Conservation (phyloP, 1,139 yeast genomes). For the Ogataea hybrid region DNA sequence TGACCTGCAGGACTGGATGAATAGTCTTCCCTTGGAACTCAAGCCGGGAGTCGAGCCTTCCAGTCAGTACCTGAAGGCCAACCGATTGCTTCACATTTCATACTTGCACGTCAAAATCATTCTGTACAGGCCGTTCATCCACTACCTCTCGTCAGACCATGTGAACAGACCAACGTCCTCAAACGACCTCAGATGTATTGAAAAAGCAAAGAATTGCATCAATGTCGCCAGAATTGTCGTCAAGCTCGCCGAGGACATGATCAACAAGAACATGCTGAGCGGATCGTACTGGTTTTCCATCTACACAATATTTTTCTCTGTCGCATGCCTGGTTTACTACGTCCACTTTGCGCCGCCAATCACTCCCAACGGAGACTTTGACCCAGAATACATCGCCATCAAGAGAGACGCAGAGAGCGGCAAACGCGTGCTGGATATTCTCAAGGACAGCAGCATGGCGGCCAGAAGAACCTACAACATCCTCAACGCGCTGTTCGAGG, state of each 20-base stretch:
- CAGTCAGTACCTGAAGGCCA: constrained; percentile 68
- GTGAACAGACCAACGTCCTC: constrained; percentile 19
- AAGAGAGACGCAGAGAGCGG: constrained; percentile 81
- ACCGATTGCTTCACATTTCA: constrained; percentile 71
- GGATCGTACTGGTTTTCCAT: constrained; percentile 95
- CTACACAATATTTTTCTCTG: constrained; percentile 88
- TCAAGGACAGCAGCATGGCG: constrained; percentile 74
- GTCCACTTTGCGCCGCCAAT: constrained; percentile 64
- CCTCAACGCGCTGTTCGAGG: constrained; percentile 77
- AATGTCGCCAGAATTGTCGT: constrained; percentile 84
- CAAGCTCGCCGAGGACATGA: constrained; percentile 79
- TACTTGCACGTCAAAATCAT: constrained; percentile 83
- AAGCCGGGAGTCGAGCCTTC: constrained; percentile 75
- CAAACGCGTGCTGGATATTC: constrained; percentile 63
- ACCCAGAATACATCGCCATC: constrained; percentile 58
- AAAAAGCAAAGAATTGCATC: constrained; percentile 81
- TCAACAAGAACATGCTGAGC: constrained; percentile 65
- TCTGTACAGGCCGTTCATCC: constrained; percentile 88
- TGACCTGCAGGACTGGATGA: constrained; percentile 74
- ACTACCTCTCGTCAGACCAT: constrained; percentile 57
- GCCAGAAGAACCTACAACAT: constrained; percentile 79
- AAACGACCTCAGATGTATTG: constrained; percentile 54
- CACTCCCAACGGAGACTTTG: constrained; percentile 52
- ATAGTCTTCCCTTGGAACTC: constrained; percentile 67
- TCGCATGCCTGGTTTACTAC: constrained; percentile 82